Evolutionary conservation across 78 protist genomes (phyloP).

Genomic region (Capsaspora owczarzaki): DNA sequence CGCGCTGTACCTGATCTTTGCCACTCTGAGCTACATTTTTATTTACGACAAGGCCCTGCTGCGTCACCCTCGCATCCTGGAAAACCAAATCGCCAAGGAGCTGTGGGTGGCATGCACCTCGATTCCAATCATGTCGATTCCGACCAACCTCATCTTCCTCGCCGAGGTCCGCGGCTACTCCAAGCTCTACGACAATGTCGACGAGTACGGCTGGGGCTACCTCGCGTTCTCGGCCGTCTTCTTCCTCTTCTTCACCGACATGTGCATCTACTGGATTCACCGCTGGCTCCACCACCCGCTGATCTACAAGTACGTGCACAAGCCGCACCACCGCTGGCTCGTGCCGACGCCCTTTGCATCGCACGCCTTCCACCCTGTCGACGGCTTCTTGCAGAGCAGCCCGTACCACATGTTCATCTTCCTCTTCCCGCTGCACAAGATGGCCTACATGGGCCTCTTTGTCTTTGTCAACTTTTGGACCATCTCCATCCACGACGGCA

Average conservation of each 20-base stretch:
- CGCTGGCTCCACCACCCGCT: slow-evolving; percentile 56
- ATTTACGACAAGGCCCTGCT: slow-evolving; percentile 13
- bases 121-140: slow-evolving; percentile 17
- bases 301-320: slow-evolving; percentile 58
- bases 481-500: slow-evolving; percentile 69
- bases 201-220: slow-evolving; percentile 12
- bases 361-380: slow-evolving; percentile 73
- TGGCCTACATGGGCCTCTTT: slow-evolving; percentile 38
- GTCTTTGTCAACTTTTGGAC: slow-evolving; percentile 73
- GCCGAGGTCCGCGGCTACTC: slow-evolving; percentile 25
- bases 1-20: slow-evolving; percentile 1
- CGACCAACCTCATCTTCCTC: slow-evolving; percentile 3
- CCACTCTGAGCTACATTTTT: slow-evolving; percentile 5
- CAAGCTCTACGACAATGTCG: slow-evolving; percentile 26
- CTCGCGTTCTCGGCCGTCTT: neutral
- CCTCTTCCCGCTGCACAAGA: slow-evolving; percentile 58
- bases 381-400: slow-evolving; percentile 62
- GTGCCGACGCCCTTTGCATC: slow-evolving; percentile 56
- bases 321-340: slow-evolving; percentile 61
- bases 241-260: slow-evolving; percentile 63
- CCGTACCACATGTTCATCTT: slow-evolving; percentile 62
- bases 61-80: slow-evolving; percentile 3
- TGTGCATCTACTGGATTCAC: slow-evolving; percentile 71
- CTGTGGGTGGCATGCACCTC: neutral
- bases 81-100: slow-evolving; percentile 8